These are phyloP conservation scores for Boletus subcaerulescens DNA, from an alignment of 768 basidiomycete genomes.

Conservation along the genomic window DNA sequence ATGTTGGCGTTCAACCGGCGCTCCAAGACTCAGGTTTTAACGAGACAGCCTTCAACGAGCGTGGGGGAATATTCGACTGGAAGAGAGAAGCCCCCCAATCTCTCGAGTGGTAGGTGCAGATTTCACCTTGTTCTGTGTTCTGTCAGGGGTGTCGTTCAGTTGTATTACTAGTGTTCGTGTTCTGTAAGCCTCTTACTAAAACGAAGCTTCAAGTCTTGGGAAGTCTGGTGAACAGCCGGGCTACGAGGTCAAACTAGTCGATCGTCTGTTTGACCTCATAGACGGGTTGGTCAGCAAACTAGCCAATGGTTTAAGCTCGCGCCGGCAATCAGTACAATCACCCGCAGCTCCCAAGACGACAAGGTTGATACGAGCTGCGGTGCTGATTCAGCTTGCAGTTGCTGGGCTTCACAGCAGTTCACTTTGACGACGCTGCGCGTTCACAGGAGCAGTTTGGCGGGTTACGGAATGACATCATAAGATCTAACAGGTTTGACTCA, in stretches of 20 bases:
- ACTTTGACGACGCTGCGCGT: not conserved
- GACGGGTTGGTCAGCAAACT: not conserved
- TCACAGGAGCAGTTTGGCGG: not conserved
- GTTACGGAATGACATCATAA: not conserved
- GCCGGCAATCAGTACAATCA: too few relatives aligned
- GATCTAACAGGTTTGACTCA: too few relatives aligned
- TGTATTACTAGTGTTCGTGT: not conserved
- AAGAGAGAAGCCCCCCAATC: not conserved
- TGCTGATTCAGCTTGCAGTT: not conserved
- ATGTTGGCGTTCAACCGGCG: not conserved
- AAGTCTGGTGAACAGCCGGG: not conserved
- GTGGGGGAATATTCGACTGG: constrained; percentile 6
- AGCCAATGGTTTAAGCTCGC: not conserved
- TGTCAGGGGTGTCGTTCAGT: not conserved
- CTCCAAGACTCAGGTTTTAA: not conserved
- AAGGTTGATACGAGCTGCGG: not conserved
- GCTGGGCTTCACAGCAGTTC: too few relatives aligned
- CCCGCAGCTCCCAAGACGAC: not conserved
- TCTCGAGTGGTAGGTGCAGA: not conserved
- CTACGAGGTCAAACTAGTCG: not conserved
- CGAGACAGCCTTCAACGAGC: not conserved
- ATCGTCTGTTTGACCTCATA: not conserved
- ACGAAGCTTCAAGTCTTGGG: not conserved
- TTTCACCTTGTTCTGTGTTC: not conserved
- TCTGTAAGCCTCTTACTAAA: not conserved